Base-by-base conservation (phyloP, 495 filamentous ascomycete species). In the Viridothelium virens region DNA sequence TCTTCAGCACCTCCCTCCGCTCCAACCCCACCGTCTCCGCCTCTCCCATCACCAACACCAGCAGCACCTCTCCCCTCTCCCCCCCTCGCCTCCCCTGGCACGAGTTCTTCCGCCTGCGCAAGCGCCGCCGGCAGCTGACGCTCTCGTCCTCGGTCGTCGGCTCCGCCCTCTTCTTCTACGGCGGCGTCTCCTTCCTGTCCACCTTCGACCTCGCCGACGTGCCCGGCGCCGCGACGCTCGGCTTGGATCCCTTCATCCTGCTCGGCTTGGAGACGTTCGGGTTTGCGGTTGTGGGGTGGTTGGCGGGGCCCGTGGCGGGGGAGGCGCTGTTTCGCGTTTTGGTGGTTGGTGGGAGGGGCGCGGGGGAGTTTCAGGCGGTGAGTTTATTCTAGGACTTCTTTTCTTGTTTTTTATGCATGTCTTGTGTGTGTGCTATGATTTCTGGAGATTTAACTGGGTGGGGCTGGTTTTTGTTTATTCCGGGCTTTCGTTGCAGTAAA, bases 61-160 rank as follows among this genome's bases (percentile, higher is more conserved):
- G 47, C 39, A 59, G 12, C 12, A 65, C 46, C 36, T 6, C 63
- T 33, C 12, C 33, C 37, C 85, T 96, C 25, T 86, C 91, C 77
- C 25, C 25, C 25, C 25, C 25, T 33, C 12, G 16, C 37, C 85
- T 96, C 25, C 86, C 91, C 77, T 98, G 94, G 94, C 89, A 97
- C 79, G 85, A 85, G 47, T 98, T 96, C 84, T 92, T 98, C 83
- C 82, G 82, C 69, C 87, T 97, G 61, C 93, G 94, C 73, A 87
- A 88, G 63, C 86, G 85, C 41, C 90, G 93, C 31, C 89, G 94
- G 14, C 84, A 89, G 62, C 89, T 90, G 83, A 89, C 91, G 69
- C 86, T 95, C 47, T 84, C 79, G 62, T 88, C 89, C 47, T 91
- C 89, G 9, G 76, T 96, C 64, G 71, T 84, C n/a, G 85, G 81